phyloP scores from a whole-genome alignment of 225 moss, liverwort and hornwort species.

The Pleurozium schreberi region DNA sequence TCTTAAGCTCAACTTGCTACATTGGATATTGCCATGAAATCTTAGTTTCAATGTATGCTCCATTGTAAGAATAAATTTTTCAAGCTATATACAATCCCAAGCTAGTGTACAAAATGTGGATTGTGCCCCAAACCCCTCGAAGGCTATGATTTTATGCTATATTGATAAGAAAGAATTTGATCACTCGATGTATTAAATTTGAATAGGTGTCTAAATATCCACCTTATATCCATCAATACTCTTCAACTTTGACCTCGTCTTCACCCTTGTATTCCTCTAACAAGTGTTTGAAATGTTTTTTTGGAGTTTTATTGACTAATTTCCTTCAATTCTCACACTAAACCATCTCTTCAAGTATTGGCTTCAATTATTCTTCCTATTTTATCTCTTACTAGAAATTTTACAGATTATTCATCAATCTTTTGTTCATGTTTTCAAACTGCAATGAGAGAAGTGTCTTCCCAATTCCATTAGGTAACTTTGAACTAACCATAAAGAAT shows the following conservation, averaged over 20 bases:
- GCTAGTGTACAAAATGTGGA: background rate
- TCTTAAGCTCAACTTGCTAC: background rate
- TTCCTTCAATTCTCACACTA: background rate
- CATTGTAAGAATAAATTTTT: background rate
- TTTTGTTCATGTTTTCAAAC: rapidly evolving
- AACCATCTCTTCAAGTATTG: rapidly evolving
- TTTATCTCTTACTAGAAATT: background rate
- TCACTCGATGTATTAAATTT: background rate
- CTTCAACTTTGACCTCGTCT: too few species aligned
- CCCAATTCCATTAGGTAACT: rapidly evolving
- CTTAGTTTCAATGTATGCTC: rapidly evolving
- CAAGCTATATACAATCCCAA: background rate
- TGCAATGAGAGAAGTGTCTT: rapidly evolving
- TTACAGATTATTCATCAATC: background rate
- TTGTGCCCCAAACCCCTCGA: background rate
- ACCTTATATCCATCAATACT: background rate
- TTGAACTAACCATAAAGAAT: rapidly evolving
- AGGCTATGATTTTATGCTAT: background rate
- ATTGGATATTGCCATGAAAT: background rate
- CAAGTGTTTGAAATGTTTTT: rapidly evolving
- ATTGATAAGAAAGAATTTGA: background rate
- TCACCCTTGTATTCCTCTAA: background rate
- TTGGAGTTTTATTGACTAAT: rapidly evolving
- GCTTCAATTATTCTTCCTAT: rapidly evolving
- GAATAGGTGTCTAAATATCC: background rate